A percentile compares a stretch with the other conserved stretches of the same genome.
Evolutionary conservation across 2,329 filamentous ascomycete species (phyloP).

Genomic region (Botrytis galanthina): DNA sequence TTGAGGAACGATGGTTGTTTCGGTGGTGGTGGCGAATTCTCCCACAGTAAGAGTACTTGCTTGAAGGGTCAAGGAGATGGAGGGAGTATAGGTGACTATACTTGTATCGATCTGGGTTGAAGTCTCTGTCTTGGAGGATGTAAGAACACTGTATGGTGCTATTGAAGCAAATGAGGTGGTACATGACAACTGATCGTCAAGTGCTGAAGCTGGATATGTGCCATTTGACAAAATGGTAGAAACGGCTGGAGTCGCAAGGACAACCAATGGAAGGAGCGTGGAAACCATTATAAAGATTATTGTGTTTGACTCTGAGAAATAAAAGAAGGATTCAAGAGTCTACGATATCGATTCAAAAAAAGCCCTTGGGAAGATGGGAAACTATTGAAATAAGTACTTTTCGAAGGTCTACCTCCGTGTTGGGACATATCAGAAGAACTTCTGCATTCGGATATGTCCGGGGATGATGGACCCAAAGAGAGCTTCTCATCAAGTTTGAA

Average conservation of each 20-base stretch:
- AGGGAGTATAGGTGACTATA: constrained; percentile 6
- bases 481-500: neutral
- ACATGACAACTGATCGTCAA: neutral
- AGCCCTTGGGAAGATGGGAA: neutral
- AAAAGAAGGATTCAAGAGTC: constrained; percentile 12
- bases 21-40: neutral
- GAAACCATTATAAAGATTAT: neutral
- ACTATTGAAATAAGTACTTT: neutral
- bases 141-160: neutral
- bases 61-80: neutral
- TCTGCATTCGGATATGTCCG: neutral
- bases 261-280: constrained; percentile 2
- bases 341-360: neutral
- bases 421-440: neutral
- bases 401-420: neutral
- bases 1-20: neutral
- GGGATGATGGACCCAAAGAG: neutral
- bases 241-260: constrained; percentile 4
- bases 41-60: neutral
- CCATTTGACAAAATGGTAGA: constrained; percentile 8
- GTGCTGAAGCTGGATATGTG: neutral
- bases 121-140: neutral
- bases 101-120: neutral
- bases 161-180: constrained; percentile 1
- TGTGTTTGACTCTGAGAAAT: neutral